phyloP scores from a whole-genome alignment of 2,329 filamentous ascomycete genomes.

The Aurifilum marmelostoma region DNA sequence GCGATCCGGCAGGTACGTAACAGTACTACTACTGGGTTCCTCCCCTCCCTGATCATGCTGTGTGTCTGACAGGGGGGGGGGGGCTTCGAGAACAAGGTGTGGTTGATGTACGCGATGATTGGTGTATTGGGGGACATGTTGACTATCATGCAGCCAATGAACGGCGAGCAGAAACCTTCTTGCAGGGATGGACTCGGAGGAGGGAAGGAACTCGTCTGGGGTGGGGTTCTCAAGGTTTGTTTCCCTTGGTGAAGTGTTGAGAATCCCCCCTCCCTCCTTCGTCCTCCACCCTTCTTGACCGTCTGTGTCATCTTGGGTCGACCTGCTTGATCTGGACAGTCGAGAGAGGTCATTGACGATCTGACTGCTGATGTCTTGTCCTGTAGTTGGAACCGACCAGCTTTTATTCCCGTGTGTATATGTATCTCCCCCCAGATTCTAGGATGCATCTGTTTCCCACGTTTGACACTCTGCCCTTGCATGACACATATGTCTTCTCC shows the following conservation, averaged over 20 bases:
- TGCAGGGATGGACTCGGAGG: not conserved
- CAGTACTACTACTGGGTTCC: too few relatives aligned
- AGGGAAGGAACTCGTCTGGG: not conserved
- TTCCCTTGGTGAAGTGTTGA: not conserved
- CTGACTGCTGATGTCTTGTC: not conserved
- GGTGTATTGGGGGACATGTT: constrained; percentile 7
- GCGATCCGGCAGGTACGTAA: too few relatives aligned
- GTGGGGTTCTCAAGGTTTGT: not conserved
- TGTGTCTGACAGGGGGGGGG: not conserved
- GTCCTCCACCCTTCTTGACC: too few relatives aligned
- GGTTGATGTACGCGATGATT: constrained; percentile 23
- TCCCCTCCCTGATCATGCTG: not conserved
- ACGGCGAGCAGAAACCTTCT: not conserved
- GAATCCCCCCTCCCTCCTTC: not conserved
- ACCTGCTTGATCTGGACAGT: not conserved
- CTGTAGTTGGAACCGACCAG: not conserved
- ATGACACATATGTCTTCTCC: constrained; percentile 2
- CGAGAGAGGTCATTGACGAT: not conserved
- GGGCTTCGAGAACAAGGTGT: not conserved
- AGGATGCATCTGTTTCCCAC: not conserved
- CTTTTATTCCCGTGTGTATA: not conserved
- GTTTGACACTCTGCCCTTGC: constrained; percentile 12
- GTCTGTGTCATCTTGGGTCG: not conserved
- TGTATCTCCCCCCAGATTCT: not conserved
- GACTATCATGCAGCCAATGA: constrained; percentile 15